phyloP scores from a whole-genome alignment of 2,329 filamentous ascomycete genomes.

The Fusarium camptoceras region DNA sequence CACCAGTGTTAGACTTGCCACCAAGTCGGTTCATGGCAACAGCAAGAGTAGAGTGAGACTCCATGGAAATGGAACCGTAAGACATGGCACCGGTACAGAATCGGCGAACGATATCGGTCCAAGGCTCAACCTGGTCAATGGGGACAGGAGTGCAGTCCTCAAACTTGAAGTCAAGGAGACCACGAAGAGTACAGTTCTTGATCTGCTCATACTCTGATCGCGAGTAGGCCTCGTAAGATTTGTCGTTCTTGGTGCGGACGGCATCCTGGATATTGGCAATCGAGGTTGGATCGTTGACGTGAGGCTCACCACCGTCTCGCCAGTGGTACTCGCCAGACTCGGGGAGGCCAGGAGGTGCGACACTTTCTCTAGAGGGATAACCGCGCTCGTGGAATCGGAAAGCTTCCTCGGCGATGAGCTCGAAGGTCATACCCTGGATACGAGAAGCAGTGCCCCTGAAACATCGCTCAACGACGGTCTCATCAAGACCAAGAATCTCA shows the following conservation, averaged over 20 bases:
- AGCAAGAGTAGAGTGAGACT: constrained; percentile 94
- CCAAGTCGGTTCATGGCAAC: constrained; percentile 97
- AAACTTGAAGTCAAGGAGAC: constrained; percentile 95
- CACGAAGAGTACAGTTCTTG: constrained; percentile 94
- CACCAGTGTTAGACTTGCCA: constrained; percentile 97
- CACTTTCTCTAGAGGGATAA: constrained; percentile 83
- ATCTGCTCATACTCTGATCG: constrained; percentile 94
- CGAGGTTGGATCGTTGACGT: constrained; percentile 93
- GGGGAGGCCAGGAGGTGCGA: constrained; percentile 80
- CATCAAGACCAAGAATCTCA: constrained; percentile 92
- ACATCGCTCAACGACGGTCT: constrained; percentile 91
- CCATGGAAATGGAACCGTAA: constrained; percentile 98
- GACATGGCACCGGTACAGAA: constrained; percentile 99
- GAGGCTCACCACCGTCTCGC: constrained; percentile 94
- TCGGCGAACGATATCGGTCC: constrained; percentile 96
- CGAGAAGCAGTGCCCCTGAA: constrained; percentile 95
- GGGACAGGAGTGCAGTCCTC: constrained; percentile 86
- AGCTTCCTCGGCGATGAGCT: constrained; percentile 91
- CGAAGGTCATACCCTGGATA: constrained; percentile 93
- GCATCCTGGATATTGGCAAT: constrained; percentile 98
- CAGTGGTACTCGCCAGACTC: constrained; percentile 99
- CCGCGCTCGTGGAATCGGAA: constrained; percentile 96
- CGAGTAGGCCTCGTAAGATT: constrained; percentile 97
- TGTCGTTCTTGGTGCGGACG: constrained; percentile 96
- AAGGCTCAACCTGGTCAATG: constrained; percentile 96